These are phyloP conservation scores for Corymbia citriodora DNA, from an alignment of 441 rosid species.

Conservation along the genomic window DNA sequence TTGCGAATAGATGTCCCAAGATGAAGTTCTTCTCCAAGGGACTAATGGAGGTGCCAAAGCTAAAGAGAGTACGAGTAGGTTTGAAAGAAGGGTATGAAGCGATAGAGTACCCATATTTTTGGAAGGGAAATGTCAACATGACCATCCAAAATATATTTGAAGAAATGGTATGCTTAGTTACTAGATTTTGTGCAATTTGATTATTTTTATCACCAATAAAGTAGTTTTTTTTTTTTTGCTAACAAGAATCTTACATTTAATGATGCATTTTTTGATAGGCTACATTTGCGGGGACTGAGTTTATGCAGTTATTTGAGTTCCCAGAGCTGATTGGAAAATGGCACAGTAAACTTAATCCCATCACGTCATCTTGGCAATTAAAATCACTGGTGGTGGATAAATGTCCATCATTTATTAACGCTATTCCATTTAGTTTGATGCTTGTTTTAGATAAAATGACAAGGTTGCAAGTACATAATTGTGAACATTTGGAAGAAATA, in stretches of 20 bases:
- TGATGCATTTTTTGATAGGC: background rate
- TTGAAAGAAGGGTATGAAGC: no score
- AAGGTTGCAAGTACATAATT: accelerated
- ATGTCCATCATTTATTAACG: background rate
- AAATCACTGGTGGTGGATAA: background rate
- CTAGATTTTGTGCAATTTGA: background rate
- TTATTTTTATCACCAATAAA: no score
- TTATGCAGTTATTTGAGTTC: background rate
- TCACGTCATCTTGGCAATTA: background rate
- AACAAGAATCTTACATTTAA: no score
- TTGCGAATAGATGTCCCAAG: background rate
- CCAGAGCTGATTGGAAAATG: background rate
- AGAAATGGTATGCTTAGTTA: background rate
- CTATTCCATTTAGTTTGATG: background rate
- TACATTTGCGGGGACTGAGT: no score
- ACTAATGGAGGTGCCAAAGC: no score
- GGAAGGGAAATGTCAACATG: background rate
- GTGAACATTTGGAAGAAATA: background rate
- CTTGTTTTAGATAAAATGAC: background rate
- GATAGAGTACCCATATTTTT: no score
- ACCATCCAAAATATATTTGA: background rate
- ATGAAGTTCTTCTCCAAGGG: background rate
- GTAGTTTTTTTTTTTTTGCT: no score
- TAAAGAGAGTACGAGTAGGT: background rate
- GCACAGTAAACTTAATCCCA: background rate